Evolutionary conservation across 1,139 yeast species (phyloP), one percentile per base, ranked within the genome.

Genomic region (Diutina siamensis): DNA sequence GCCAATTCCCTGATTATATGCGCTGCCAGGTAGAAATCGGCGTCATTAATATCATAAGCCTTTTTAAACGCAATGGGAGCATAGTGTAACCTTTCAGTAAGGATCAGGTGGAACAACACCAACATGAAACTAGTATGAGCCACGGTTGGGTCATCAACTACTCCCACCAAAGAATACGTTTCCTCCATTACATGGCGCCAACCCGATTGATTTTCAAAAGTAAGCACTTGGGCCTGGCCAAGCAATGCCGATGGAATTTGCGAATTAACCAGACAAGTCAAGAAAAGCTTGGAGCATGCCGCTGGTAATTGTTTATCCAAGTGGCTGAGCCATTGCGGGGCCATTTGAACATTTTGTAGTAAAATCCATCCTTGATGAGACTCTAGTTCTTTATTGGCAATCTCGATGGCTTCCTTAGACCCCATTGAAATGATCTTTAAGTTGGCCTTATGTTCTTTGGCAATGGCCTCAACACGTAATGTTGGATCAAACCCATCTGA

Each of bases 401-500:
- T 25, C 3, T 38, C 42, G 3, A 38, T 18, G 8, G 31, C 42
- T 25, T 38, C 42, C 21, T 22, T 38, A 4, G 32, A 5, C 20
- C 42, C 42, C 42, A 38, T 25, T 5, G 42, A 38, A 8, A 38
- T 38, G 3, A 38, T 20, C 33, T 15, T 5, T 2, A 38, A 20
- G 3, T 15, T 25, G 7, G 4, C 32, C 7, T 18, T 9, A 7
- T 38, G 13, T n/a, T 15, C 21, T 19, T 38, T 17, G 2, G 42
- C 42, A 8, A 38, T n/a, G 10, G 32, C 33, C 12, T 25, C 33
- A 7, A 38, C 17, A 12, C 33, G 31, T 5, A 8, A 3, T 3
- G 42, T 38, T 4, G 42, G 31, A 38, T 38, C 42, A 25, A 25
- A 5, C 13, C 42, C 42, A n/a, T 15, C 32, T n/a, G 32, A 20